These are phyloP conservation scores for Platanthera zijinensis DNA, from an alignment of 106 monocot genomes.

Conservation along the genomic window DNA sequence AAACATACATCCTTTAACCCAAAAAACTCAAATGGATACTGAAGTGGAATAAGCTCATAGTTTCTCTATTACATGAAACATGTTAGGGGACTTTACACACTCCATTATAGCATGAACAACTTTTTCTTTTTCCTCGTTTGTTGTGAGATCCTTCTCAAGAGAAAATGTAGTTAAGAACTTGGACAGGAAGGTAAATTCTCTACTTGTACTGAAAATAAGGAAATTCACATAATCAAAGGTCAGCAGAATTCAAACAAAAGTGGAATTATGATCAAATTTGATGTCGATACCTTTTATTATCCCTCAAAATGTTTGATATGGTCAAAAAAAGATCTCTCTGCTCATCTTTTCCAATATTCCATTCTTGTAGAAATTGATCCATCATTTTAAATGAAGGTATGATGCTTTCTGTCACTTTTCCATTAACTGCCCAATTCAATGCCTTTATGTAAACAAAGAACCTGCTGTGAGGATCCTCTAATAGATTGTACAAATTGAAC, in stretches of 20 bases:
- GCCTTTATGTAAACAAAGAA: slow-evolving; percentile 59
- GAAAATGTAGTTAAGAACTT: slow-evolving; percentile 87
- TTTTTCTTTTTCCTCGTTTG: slow-evolving; percentile 74
- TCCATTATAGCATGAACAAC: slow-evolving; percentile 77
- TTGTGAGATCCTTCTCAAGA: slow-evolving; percentile 44
- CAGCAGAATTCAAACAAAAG: background rate
- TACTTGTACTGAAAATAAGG: slow-evolving; percentile 37
- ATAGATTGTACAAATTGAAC: slow-evolving; percentile 87
- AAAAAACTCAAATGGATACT: background rate
- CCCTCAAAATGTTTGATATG: slow-evolving; percentile 74
- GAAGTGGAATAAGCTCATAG: background rate
- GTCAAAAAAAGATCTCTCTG: slow-evolving; percentile 73
- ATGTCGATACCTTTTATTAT: slow-evolving; percentile 56
- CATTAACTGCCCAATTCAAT: slow-evolving; percentile 43
- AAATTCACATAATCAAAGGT: slow-evolving; percentile 10
- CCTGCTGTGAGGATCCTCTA: slow-evolving; percentile 68
- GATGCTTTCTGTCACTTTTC: slow-evolving; percentile 64
- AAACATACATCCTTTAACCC: background rate
- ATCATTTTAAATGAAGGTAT: slow-evolving; percentile 84
- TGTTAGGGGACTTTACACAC: slow-evolving; percentile 69
- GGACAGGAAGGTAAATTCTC: slow-evolving; percentile 65
- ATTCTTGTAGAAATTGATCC: slow-evolving; percentile 66
- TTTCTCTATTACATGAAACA: slow-evolving; percentile 58
- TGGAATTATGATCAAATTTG: background rate
- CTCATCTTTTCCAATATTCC: slow-evolving; percentile 64